A percentile compares a stretch with the other conserved stretches of the same genome.
Evolutionary conservation across 2,329 filamentous ascomycete species (phyloP).

Genomic region (Neonectria neomacrospora): DNA sequence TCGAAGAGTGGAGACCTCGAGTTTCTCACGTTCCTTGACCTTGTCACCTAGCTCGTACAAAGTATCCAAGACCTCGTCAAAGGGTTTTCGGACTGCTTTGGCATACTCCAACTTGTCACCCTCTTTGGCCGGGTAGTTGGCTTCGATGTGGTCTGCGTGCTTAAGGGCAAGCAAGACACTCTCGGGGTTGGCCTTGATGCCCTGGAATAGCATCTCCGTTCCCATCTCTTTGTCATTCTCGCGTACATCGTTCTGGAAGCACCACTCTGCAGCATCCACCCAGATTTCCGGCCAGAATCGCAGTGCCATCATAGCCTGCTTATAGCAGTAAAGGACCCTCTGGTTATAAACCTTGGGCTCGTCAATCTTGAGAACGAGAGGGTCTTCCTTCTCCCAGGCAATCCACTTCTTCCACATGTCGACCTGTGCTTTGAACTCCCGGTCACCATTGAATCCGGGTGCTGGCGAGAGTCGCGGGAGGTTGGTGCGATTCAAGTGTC

Average conservation of each 20-base stretch:
- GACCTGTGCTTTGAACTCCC: conserved; percentile 85
- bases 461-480: conserved; percentile 85
- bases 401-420: conserved; percentile 95
- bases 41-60: conserved; percentile 89
- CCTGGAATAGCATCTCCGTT: conserved; percentile 81
- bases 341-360: conserved; percentile 79
- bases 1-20: conserved; percentile 67
- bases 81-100: conserved; percentile 82
- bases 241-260: conserved; percentile 77
- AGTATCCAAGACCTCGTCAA: conserved; percentile 82
- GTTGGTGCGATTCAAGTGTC: conserved; percentile 79
- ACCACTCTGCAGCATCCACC: conserved; percentile 95
- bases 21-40: conserved; percentile 70
- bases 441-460: conserved; percentile 85
- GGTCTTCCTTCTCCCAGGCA: conserved; percentile 93
- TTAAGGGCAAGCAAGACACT: conserved; percentile 91
- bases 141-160: conserved; percentile 87
- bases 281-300: conserved; percentile 96
- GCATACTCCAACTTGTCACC: conserved; percentile 82
- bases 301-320: conserved; percentile 91
- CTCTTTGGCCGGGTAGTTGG: conserved; percentile 80
- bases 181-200: conserved; percentile 90
- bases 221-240: conserved; percentile 71
- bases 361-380: conserved; percentile 84
- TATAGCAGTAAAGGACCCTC: conserved; percentile 89